Conservation (phyloP, 495 filamentous ascomycete species). For the Trichocladium uniseriatum region DNA sequence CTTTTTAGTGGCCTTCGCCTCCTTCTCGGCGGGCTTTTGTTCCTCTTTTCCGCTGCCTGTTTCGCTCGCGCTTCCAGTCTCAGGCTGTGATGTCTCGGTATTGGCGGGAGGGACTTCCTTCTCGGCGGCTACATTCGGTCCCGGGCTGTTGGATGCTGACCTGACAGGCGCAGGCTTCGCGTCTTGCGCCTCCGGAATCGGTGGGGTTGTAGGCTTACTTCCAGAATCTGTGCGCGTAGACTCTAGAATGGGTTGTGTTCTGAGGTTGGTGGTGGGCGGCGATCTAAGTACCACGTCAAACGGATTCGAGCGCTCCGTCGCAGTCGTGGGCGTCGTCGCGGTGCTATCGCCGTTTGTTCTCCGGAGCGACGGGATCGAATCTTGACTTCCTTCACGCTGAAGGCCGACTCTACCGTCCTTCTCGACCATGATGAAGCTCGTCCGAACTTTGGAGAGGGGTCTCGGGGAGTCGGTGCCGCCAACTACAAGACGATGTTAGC, state of each 20-base stretch:
- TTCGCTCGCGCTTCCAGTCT: conserved; percentile 7
- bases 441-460: conserved; percentile 68
- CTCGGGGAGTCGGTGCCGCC: conserved; percentile 37
- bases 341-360: conserved; percentile 31
- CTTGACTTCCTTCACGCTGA: conserved; percentile 33
- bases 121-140: not conserved
- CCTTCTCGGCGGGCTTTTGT: conserved; percentile 7
- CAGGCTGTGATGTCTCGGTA: conserved; percentile 2
- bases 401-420: conserved; percentile 44
- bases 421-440: conserved; percentile 76
- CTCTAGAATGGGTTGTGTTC: conserved; percentile 28
- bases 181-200: conserved; percentile 7
- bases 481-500: conserved; percentile 10
- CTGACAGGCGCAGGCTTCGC: conserved; percentile 5
- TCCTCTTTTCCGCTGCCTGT: conserved; percentile 9
- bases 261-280: conserved; percentile 23
- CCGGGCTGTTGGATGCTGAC: not conserved
- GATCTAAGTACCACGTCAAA: conserved; percentile 22
- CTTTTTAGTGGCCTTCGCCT: not conserved
- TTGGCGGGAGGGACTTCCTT: not conserved
- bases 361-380: conserved; percentile 32
- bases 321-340: conserved; percentile 22
- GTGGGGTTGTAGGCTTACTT: conserved; percentile 3
- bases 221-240: conserved; percentile 20
- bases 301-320: conserved; percentile 24